Evolutionary conservation across 768 basidiomycete species (phyloP), one percentile per base, ranked within the genome.

Genomic region (Suillus tomentosus): DNA sequence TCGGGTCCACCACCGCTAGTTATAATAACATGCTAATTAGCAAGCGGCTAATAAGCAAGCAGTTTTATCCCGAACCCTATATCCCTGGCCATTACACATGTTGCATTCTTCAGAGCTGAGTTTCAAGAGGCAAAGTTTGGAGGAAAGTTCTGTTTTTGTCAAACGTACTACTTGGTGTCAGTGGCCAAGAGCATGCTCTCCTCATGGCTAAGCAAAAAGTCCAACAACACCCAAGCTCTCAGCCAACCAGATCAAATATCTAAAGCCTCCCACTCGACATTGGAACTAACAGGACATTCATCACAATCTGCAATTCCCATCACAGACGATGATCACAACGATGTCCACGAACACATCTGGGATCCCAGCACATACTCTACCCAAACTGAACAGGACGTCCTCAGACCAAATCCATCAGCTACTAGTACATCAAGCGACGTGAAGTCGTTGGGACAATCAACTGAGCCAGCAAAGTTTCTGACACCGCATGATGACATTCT

Each of bases 401-500:
- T 43, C 62, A 31, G 66, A 64, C 53, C 65, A 62, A 43, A 64
- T 22, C 58, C 67, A 2, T 53, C 56, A 7, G 65, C 54, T 53
- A 45, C 19, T 14, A 14, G 9, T 45, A 73, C 56, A 7, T 69
- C 65, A 48, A 61, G 59, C 14, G 55, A 43, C 66, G 3, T 27
- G 13, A 7, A n/a, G 60, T 22, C 67, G 64, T 45, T 55, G 60
- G 22, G 69, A 65, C 7, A 57, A 57, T 27, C 56, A 50, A 15
- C 42, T 54, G 11, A 42, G 61, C 55, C 65, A 58, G 10, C 67
- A 27, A 34, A 59, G 53, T 56, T 69, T 14, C 73, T 72, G 69
- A 88, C 88, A 1, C 87, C 87, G 37, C 89, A 91, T 68, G 89
- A 91, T 73, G 80, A 80, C 24, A 74, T 87, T 58, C 73, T 91